Base-by-base conservation (phyloP, 129 eudicot species). In the Glebionis coronaria region DNA sequence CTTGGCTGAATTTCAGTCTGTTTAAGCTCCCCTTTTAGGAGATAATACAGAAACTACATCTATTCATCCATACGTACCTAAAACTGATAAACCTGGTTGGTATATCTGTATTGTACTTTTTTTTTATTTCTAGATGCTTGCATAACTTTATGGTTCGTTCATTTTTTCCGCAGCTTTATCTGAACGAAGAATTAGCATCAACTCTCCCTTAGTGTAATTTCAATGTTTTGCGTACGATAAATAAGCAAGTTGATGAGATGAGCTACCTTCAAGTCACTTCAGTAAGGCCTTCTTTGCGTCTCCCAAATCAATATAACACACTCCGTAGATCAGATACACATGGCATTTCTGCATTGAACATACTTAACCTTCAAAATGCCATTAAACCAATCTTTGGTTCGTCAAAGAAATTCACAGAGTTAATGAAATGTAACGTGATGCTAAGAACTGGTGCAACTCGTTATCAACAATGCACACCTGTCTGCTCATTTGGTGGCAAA, bases 401-500 rank as follows among this genome's bases (percentile, higher is more conserved):
- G 52, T 75, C 84, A 56, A 60, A 68, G 58, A 77, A 68, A 65
- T 54, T 62, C 50, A 61, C 76, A 27, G 63, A 61, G 57, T 29
- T 72, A 57, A 80, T 69, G 45, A 73, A 63, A 19, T 40, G 72
- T 70, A 52, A 70, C 29, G 19, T 23, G 52, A 68, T 52, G 19
- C 73, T 15, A 54, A 73, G 46, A 13, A 20, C 68, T 53, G 9
- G 61, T 20, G 69, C 73, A 38, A 65, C 84, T 57, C 21, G 65
- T 28, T 68, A 69, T 65, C 83, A 76, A 65, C 75, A 16, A 54
- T 65, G 71, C 73, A 62, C 81, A 50, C 83, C 84, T 19, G 83
- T 79, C 15, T 86, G 84, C 66, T 62, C 66, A 23, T 86, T 82
- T 78, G 89, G 97, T 68, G 88, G 90, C 57, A 76, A 83, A 78